Conservation (phyloP, 2,329 filamentous ascomycete genomes). For the Aspergillus pseudonomiae region DNA sequence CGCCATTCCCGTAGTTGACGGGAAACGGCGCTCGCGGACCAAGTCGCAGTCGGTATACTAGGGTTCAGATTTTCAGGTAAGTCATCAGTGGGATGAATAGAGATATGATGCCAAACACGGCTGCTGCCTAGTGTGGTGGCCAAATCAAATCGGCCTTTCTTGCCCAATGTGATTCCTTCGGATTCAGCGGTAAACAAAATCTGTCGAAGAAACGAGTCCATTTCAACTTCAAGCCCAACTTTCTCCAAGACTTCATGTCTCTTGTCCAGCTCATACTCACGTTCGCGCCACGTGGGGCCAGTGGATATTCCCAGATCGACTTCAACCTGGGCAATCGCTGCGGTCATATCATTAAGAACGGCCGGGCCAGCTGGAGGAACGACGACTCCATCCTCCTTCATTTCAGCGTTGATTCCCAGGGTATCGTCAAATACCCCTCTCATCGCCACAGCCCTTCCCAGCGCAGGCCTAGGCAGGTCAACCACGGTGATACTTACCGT, state of each 20-base stretch:
- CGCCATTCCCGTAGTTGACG: conserved; percentile 92
- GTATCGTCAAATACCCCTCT: conserved; percentile 90
- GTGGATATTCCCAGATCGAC: conserved; percentile 77
- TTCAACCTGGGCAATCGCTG: conserved; percentile 74
- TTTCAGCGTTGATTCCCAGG: conserved; percentile 92
- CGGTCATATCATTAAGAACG: conserved; percentile 83
- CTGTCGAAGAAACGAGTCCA: conserved; percentile 79
- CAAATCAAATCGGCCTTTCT: conserved; percentile 77
- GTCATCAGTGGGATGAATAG: conserved; percentile 88
- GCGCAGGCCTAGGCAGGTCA: conserved; percentile 75
- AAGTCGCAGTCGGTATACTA: conserved; percentile 74
- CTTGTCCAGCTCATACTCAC: conserved; percentile 78
- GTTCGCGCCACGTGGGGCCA: conserved; percentile 68
- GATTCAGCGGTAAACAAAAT: conserved; percentile 77
- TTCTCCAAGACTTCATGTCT: conserved; percentile 84
- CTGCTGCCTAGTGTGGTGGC: conserved; percentile 75
- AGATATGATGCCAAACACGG: conserved; percentile 92
- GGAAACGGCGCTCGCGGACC: conserved; percentile 92
- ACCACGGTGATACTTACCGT: conserved; percentile 88
- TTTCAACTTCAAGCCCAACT: conserved; percentile 77
- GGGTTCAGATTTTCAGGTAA: conserved; percentile 71
- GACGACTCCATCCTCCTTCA: conserved; percentile 93
- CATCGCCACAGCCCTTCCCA: conserved; percentile 87
- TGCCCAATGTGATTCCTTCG: conserved; percentile 79
- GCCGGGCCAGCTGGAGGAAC: conserved; percentile 74